These are phyloP conservation scores for Sugiyamaella smithiae DNA, from an alignment of 805 yeast genomes.

Conservation along the genomic window DNA sequence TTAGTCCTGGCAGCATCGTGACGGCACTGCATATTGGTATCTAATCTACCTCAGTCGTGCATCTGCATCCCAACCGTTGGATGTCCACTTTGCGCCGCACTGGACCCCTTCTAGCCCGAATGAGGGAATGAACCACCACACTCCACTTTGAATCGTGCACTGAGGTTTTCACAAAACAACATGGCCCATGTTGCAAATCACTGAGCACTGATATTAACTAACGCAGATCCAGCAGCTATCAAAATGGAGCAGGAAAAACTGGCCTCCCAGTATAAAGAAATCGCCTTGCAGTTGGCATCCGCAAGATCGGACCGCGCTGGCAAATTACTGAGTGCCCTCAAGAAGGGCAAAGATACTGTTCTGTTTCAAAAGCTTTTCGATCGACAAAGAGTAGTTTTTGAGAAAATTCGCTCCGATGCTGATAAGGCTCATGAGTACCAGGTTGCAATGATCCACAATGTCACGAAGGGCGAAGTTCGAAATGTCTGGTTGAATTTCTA, in stretches of 20 bases:
- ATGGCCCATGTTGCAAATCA: too few species aligned
- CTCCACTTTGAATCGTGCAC: too few species aligned
- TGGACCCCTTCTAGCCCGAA: not conserved
- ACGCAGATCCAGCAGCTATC: slow-evolving; percentile 19
- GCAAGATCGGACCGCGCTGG: slow-evolving; percentile 21
- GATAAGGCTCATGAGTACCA: slow-evolving; percentile 23
- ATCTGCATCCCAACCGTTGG: slow-evolving; percentile 1
- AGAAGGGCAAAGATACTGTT: slow-evolving; percentile 19
- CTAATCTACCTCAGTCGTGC: slow-evolving; percentile 4
- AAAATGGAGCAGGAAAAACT: slow-evolving; percentile 23
- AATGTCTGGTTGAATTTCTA: slow-evolving; percentile 33
- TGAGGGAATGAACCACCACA: not conserved
- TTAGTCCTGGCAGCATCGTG: too few species aligned
- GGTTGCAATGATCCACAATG: slow-evolving; percentile 18
- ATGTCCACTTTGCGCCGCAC: slow-evolving; percentile 1
- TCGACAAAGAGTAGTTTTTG: slow-evolving; percentile 18
- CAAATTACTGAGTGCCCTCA: slow-evolving; percentile 23
- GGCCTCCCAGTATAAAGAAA: slow-evolving; percentile 23
- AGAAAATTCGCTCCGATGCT: slow-evolving; percentile 17
- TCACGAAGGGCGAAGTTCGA: slow-evolving; percentile 25
- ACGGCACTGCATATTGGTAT: slow-evolving; percentile 6
- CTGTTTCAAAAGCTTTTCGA: slow-evolving; percentile 21
- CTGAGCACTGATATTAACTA: not conserved
- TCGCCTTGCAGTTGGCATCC: slow-evolving; percentile 22
- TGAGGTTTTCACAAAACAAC: too few species aligned